Evolutionary conservation across 106 monocot species (phyloP).

Genomic region (Allium fistulosum): DNA sequence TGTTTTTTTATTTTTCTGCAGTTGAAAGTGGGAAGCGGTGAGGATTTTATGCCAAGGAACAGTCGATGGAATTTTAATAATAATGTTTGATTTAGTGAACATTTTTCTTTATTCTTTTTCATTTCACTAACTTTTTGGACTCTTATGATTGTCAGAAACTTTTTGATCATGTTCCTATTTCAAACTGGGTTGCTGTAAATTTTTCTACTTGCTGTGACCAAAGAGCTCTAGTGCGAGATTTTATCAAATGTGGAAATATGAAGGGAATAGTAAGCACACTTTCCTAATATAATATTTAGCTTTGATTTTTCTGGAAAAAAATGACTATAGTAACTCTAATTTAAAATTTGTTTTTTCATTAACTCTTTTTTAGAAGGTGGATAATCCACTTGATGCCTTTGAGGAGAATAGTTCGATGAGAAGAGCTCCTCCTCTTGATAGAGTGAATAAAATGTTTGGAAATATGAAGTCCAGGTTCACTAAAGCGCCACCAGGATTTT

Average conservation of each 20-base stretch:
- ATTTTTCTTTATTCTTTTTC: neutral
- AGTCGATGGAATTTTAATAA: constrained; percentile 97
- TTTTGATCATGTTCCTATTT: constrained; percentile 20
- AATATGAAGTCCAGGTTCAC: constrained; percentile 48
- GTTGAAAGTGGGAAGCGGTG: constrained; percentile 82
- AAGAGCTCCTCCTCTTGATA: constrained; percentile 36
- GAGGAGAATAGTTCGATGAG: constrained; percentile 51
- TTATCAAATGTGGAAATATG: constrained; percentile 67
- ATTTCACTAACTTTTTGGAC: neutral
- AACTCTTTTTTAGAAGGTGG: constrained; percentile 36
- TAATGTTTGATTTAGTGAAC: constrained; percentile 34
- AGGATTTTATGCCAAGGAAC: constrained; percentile 60
- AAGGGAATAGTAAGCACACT: too few species aligned
- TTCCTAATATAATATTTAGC: neutral
- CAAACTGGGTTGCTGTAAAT: constrained; percentile 69
- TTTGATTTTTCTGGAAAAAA: too few species aligned
- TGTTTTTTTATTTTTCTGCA: constrained; percentile 25
- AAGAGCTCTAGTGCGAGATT: constrained; percentile 35
- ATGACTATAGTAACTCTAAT: too few species aligned
- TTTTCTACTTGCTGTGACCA: constrained; percentile 85
- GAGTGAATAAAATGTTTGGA: constrained; percentile 78
- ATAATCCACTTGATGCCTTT: constrained; percentile 56
- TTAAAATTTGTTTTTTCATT: too few species aligned
- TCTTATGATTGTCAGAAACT: constrained; percentile 41
- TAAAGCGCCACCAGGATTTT: constrained; percentile 55